These are phyloP conservation scores for Castanea crenata DNA, from an alignment of 306 rosid species.

Conservation along the genomic window DNA sequence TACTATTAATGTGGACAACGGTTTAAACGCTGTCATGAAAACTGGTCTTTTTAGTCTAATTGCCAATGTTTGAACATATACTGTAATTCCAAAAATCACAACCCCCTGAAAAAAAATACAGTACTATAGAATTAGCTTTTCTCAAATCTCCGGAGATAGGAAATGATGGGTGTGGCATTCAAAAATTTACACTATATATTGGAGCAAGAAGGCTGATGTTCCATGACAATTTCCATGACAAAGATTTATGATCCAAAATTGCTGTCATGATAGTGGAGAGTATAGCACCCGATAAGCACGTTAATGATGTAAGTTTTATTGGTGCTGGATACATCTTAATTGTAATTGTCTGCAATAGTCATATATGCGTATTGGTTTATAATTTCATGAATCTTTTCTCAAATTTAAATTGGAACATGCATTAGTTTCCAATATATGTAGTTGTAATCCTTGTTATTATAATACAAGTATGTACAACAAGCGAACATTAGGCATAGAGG, in stretches of 20 bases:
- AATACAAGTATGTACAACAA: no score
- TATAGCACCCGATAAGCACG: conserved; percentile 17
- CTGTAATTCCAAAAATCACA: conserved; percentile 6
- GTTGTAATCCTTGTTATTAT: no score
- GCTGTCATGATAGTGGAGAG: conserved; percentile 20
- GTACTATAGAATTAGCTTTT: background rate
- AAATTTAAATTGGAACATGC: no score
- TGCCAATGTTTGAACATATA: conserved; percentile 13
- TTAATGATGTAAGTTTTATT: conserved; percentile 10
- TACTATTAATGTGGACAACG: conserved; percentile 3
- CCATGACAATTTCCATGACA: conserved; percentile 31
- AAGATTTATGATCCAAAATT: conserved; percentile 25
- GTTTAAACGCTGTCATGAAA: conserved; percentile 29
- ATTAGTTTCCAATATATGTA: background rate
- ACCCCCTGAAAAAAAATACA: conserved; percentile 16
- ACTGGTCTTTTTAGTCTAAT: conserved; percentile 24
- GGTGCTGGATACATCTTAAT: conserved; percentile 27
- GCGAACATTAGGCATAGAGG: no score
- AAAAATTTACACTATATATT: background rate
- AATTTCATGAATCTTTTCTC: no score
- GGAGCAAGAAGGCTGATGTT: conserved; percentile 27
- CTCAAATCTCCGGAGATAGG: no score
- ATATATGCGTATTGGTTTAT: background rate
- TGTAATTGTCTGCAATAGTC: conserved; percentile 15
- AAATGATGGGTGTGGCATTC: background rate